Evolutionary conservation across 306 rosid species (phyloP), one percentile per base, ranked within the genome.

Genomic region (Myrica gale): DNA sequence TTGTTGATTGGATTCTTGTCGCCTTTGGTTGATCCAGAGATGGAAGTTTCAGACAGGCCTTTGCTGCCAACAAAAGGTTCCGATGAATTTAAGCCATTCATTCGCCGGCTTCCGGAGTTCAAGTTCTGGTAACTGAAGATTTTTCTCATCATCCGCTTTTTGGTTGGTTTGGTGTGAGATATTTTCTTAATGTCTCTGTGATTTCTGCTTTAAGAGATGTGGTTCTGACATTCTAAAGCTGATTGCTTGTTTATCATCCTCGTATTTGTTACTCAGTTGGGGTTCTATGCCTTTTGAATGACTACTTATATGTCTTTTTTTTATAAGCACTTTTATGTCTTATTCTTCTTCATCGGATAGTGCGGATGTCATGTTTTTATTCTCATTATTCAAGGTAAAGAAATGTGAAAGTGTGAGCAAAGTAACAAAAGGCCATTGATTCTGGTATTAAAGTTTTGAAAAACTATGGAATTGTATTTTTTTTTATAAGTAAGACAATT

Each of bases 91-190:
- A 92, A 89, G 76, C 96, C 97, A 0, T 92, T 92, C 90, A 90
- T 92, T 70, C 93, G 96, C 54, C 81, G 96, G 6, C 97, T 92
- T 82, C 97, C 97, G 39, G 97, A 92, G 82, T 92, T 92, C 74
- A 92, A 92, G 86, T 92, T 92, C 87, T 92, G 97, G 98, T 92
- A 90, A 87, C 71, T 69, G 82, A 10, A 60, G 46, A 51, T 46
- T 76, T 42, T 37, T 42, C 32, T 68, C 7, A 7, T 74, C 19
- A 1, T 52, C 66, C n/a, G 10, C 12, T 66, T 61, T 13, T 32
- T 39, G 44, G 43, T 43, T 74, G 47, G 44, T 20, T 21, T n/a
- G 16, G 44, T 9, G n/a, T 67, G 68, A 37, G 3, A 12, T 69
- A 21, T 51, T 57, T 32, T 23, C 32, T 16, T 75, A 68, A 57